Percentiles rank a stretch among this genome's conserved stretches.
These are phyloP conservation scores for Botrytis aclada DNA, from an alignment of 2,329 filamentous ascomycete genomes.

Conservation along the genomic window DNA sequence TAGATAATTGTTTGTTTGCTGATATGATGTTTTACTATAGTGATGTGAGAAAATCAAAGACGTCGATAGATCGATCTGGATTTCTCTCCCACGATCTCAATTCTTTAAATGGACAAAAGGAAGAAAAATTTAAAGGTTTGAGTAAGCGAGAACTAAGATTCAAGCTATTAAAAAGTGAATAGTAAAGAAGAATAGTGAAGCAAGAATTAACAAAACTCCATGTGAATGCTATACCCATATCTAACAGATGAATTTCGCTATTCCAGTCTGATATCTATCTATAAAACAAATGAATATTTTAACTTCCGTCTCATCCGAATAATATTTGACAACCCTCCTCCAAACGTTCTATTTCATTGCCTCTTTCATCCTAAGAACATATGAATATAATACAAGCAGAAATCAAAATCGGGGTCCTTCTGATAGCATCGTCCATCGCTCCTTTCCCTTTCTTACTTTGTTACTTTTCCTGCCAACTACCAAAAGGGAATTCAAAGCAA, in stretches of 20 bases:
- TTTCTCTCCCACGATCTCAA: neutral
- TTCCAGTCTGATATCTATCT: neutral
- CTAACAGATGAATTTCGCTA: neutral
- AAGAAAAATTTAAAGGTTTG: neutral
- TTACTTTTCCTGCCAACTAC: neutral
- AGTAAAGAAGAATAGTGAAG: neutral
- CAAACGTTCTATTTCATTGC: neutral
- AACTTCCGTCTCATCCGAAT: neutral
- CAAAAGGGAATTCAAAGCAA: neutral
- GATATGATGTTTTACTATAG: neutral
- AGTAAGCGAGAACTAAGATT: neutral
- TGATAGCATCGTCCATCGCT: neutral
- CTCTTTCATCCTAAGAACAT: neutral
- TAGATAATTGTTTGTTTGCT: neutral
- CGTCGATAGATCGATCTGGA: neutral
- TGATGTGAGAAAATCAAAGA: neutral
- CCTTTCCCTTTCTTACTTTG: too few relatives aligned
- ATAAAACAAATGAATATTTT: neutral
- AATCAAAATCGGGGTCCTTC: neutral
- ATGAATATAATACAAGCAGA: neutral
- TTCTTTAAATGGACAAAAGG: neutral
- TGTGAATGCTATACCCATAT: neutral
- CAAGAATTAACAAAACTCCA: neutral
- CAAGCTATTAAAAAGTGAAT: neutral
- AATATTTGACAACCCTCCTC: neutral